Evolutionary conservation across 2,329 filamentous ascomycete genomes (phyloP), one percentile per base, ranked within the genome.

Genomic region (Alternaria metachromatica): DNA sequence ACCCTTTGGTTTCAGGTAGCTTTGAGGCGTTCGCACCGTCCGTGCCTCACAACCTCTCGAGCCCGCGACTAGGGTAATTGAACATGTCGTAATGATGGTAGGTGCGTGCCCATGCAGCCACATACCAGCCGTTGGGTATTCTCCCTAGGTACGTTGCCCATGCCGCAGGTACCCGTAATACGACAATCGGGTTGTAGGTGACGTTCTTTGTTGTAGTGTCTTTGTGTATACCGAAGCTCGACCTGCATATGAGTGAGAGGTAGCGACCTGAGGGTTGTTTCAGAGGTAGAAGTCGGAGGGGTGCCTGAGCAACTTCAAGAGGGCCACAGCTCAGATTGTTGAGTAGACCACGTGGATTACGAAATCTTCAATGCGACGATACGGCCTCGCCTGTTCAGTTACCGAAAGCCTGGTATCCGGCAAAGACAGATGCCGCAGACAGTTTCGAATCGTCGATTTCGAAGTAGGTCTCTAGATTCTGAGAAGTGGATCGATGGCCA

Each of bases 91-190:
- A 53, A 64, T 64, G 63, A 63, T 58, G 61, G 58, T 62, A 62
- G 65, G 62, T 62, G 65, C 74, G 68, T 72, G 61, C 72, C 67
- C 65, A 76, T 75, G 72, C 69, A 73, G 65, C 64, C 68, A 68
- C 63, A 63, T 63, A 65, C 53, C 62, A 49, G 55, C n/a, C 23
- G 55, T 58, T 65, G 59, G 62, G 66, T 67, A 57, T 61, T 66
- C 70, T 65, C 64, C 62, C 58, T 61, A 26, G n/a, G 25, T 48
- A 26, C 25, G 44, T 66, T 68, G 63, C 57, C 61, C 62, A 68
- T 64, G 62, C 63, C 57, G 58, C 65, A 65, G 65, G 62, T 62
- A 63, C 60, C 53, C 59, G 67, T 67, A 60, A 64, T 66, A 65
- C 64, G 45, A 65, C 59, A 54, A 55, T 58, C 61, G 37, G 55